These are phyloP conservation scores for Xylaria arbuscula DNA, from an alignment of 2,329 filamentous ascomycete species.

Conservation along the genomic window DNA sequence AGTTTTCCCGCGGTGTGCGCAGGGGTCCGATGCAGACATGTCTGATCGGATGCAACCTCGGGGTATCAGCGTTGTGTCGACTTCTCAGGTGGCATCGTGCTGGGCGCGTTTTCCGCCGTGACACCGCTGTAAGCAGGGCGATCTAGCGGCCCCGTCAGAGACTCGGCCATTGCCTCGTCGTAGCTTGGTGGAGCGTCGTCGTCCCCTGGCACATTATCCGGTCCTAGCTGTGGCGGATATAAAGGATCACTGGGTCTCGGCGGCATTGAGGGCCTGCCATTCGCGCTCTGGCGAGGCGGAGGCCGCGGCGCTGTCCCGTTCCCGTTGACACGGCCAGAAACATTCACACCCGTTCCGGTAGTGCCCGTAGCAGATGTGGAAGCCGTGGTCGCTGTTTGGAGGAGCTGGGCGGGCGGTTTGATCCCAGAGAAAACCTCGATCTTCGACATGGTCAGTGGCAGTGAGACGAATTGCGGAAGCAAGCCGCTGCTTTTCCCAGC, in stretches of 20 bases:
- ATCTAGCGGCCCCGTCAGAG: constrained; percentile 70
- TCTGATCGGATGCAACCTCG: background rate
- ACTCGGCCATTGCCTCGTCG: constrained; percentile 88
- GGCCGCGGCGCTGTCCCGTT: constrained; percentile 51
- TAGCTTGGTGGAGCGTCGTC: constrained; percentile 94
- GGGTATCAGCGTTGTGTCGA: constrained; percentile 32
- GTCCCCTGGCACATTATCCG: constrained; percentile 56
- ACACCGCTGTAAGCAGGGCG: constrained; percentile 76
- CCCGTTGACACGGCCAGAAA: constrained; percentile 6
- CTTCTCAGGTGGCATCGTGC: constrained; percentile 54
- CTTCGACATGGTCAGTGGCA: constrained; percentile 79
- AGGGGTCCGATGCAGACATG: background rate
- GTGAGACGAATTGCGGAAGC: constrained; percentile 76
- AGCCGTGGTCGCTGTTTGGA: constrained; percentile 59
- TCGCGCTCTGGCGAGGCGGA: constrained; percentile 52
- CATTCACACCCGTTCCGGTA: constrained; percentile 43
- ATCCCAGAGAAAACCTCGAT: constrained; percentile 90
- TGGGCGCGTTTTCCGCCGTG: constrained; percentile 70
- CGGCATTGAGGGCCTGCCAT: constrained; percentile 35
- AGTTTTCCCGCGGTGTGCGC: background rate
- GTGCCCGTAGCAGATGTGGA: constrained; percentile 42
- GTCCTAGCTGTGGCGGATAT: constrained; percentile 69
- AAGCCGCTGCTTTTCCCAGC: constrained; percentile 31
- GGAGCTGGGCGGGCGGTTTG: constrained; percentile 78
- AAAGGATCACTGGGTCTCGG: constrained; percentile 58